Base-by-base conservation (phyloP, 177 flowering plant species). In the Vitis hybrid region DNA sequence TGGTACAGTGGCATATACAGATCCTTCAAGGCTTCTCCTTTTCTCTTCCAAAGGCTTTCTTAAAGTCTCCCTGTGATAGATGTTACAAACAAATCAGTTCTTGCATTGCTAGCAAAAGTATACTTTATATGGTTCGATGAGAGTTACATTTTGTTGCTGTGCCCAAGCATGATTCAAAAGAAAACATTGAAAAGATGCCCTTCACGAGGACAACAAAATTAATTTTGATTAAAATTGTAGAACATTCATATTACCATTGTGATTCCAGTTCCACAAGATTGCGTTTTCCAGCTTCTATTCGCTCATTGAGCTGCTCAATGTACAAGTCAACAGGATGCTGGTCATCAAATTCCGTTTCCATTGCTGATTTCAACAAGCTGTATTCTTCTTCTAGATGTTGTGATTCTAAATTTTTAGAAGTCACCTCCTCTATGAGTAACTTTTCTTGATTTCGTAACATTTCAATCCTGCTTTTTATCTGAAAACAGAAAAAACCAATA, bases 261-360 rank as follows among this genome's bases (percentile, higher is more conserved):
- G 67, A 74, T 66, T 84, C 81, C 71, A 86, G 58, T 49, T 86
- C 84, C 60, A 32, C 52, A 68, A 86, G 79, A 56, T 78, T 79
- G 8, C 53, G 68, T 72, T 61, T 85, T 73, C 67, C 77, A 35
- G 81, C 68, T 58, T 80, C 77, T 58, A 85, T 63, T 75, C 70
- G 80, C 50, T 73, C 78, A 49, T 71, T 80, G 66, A 86, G 82
- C 72, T 83, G 85, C 55, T 81, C 78, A 41, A 79, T 27, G 64
- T 77, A 74, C 70, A 71, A 83, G 24, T 81, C 85, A 68, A 72
- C 11, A 24, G 84, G 72, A 63, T 85, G 83, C 20, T 78, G 74
- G 49, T 85, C 80, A 77, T 85, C 87, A 65, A 77, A 76, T 65
- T 79, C 82, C 91, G 85, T 84, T 64, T 78, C 81, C 49, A 67